A percentile compares a stretch with the other conserved stretches of the same genome.
These are phyloP conservation scores for Miscanthus lutarioriparius DNA, from an alignment of 176 grass and related monocot genomes.

Conservation along the genomic window DNA sequence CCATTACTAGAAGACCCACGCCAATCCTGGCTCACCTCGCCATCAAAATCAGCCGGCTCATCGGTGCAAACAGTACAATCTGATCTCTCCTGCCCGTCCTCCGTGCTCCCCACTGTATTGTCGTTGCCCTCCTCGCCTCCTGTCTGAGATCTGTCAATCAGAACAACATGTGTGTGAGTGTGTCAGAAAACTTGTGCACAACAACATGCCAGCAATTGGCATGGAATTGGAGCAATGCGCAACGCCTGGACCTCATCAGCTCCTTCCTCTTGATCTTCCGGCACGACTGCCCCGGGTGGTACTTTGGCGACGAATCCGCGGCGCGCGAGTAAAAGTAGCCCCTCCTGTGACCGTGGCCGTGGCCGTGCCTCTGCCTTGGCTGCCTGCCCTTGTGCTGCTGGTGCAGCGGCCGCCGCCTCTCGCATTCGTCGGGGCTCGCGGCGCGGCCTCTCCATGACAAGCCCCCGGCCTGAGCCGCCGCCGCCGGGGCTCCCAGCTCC, in stretches of 20 bases:
- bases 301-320: conserved; percentile 74
- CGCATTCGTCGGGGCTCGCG: conserved; percentile 45
- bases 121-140: conserved; percentile 33
- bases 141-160: conserved; percentile 40
- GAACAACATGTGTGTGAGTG: not conserved
- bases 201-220: not conserved
- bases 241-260: conserved; percentile 50
- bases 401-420: conserved; percentile 29
- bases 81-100: conserved; percentile 31
- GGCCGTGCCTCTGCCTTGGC: conserved; percentile 55
- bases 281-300: conserved; percentile 84
- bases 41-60: conserved; percentile 50
- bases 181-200: conserved; percentile 10
- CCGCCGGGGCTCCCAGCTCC: conserved; percentile 36
- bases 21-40: conserved; percentile 40
- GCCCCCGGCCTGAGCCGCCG: conserved; percentile 29
- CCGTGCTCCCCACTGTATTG: conserved; percentile 16
- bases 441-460: conserved; percentile 80
- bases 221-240: not conserved
- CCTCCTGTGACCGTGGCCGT: conserved; percentile 51
- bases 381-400: conserved; percentile 50
- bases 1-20: conserved; percentile 29
- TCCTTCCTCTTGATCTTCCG: conserved; percentile 84
- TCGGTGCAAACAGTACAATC: conserved; percentile 52
- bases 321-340: conserved; percentile 46